Conservation (phyloP, 2,329 filamentous ascomycete species). For the Botrytis paeoniae region DNA sequence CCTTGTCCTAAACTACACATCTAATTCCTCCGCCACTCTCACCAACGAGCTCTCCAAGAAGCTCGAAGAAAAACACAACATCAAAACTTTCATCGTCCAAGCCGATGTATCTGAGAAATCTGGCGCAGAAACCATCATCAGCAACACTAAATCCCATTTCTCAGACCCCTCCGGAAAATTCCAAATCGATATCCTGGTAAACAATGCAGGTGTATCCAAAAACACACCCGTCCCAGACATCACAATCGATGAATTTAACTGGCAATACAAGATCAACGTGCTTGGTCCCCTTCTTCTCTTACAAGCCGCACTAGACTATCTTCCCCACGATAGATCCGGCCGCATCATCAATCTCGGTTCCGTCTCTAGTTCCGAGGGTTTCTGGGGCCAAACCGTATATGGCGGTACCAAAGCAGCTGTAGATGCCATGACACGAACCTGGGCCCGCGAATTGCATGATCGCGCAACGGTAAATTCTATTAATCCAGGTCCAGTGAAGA, state of each 20-base stretch:
- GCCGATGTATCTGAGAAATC: slow-evolving; percentile 66
- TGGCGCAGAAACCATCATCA: slow-evolving; percentile 59
- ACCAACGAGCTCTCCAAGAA: slow-evolving; percentile 53
- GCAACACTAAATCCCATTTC: slow-evolving; percentile 58
- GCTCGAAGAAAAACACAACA: slow-evolving; percentile 55
- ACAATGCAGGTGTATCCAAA: slow-evolving; percentile 73
- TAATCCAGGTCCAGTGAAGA: slow-evolving; percentile 63
- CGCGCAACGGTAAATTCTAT: slow-evolving; percentile 62
- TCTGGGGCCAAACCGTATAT: slow-evolving; percentile 54
- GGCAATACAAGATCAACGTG: slow-evolving; percentile 77
- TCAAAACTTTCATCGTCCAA: slow-evolving; percentile 62
- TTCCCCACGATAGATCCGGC: slow-evolving; percentile 66
- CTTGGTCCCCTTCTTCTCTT: slow-evolving; percentile 75
- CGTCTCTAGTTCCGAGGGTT: slow-evolving; percentile 55
- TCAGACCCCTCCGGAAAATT: slow-evolving; percentile 49
- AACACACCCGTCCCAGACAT: slow-evolving; percentile 66
- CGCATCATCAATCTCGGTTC: slow-evolving; percentile 61
- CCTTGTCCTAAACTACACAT: slow-evolving; percentile 65
- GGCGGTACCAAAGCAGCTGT: slow-evolving; percentile 65
- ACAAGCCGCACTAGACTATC: slow-evolving; percentile 67
- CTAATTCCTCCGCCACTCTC: slow-evolving; percentile 52
- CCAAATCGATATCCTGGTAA: slow-evolving; percentile 79
- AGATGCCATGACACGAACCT: slow-evolving; percentile 67
- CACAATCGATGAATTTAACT: slow-evolving; percentile 62
- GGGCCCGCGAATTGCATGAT: slow-evolving; percentile 61